Conservation (phyloP, 1,284 basidiomycete genomes). For the Ganoderma resinaceum region DNA sequence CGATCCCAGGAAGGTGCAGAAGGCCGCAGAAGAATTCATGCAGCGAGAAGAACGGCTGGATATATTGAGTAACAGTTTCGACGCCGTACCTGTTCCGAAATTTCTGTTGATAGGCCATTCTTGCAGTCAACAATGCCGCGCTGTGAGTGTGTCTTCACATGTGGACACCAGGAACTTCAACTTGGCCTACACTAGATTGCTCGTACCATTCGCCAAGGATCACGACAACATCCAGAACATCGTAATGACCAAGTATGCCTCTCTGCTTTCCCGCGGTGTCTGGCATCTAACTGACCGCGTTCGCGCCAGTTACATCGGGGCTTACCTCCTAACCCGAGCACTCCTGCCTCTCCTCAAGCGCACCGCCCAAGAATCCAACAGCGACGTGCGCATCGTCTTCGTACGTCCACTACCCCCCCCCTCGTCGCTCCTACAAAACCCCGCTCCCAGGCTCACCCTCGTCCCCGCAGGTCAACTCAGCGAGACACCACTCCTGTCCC, state of each 20-base stretch:
- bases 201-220: not conserved
- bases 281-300: no score
- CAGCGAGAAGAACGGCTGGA: conserved; percentile 5
- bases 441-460: no score
- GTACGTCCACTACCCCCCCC: not conserved
- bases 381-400: not conserved
- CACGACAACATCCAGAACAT: not conserved
- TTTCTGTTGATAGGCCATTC: not conserved
- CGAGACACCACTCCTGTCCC: not conserved
- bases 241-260: not conserved
- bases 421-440: not conserved
- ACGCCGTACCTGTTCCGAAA: not conserved
- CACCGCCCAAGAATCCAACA: not conserved
- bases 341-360: not conserved
- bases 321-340: not conserved
- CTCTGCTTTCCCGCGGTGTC: no score
- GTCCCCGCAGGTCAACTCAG: not conserved
- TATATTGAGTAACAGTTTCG: not conserved
- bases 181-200: not conserved
- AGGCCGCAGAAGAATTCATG: conserved; percentile 54
- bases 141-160: not conserved
- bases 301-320: not conserved
- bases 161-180: not conserved
- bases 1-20: conserved; percentile 49
- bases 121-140: not conserved